Conservation (phyloP, 2,329 filamentous ascomycete genomes). For the Hawksworthiomyces lignivorus region DNA sequence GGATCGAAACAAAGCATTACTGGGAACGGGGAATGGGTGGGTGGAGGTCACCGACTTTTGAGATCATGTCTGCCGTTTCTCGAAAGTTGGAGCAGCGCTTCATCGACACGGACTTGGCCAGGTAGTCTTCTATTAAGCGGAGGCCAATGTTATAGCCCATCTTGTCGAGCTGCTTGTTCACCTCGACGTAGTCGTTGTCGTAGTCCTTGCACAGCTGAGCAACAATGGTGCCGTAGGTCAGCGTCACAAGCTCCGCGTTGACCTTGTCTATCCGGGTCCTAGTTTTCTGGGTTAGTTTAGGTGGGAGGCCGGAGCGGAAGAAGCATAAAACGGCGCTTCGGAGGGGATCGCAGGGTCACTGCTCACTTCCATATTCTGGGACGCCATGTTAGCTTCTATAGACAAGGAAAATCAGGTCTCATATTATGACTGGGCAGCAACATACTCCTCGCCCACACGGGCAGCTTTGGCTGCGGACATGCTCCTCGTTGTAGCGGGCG, state of each 20-base stretch:
- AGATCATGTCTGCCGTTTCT: constrained; percentile 94
- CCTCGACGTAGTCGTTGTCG: constrained; percentile 85
- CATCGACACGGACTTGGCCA: constrained; percentile 87
- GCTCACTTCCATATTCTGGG: constrained; percentile 85
- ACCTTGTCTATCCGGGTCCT: constrained; percentile 96
- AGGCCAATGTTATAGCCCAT: constrained; percentile 99
- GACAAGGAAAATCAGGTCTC: too few relatives aligned
- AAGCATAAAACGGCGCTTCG: too few relatives aligned
- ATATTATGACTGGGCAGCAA: too few relatives aligned
- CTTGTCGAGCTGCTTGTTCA: constrained; percentile 96
- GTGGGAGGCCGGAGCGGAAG: neutral
- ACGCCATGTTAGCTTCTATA: constrained; percentile 21
- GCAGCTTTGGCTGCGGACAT: constrained; percentile 56
- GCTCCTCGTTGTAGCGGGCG: neutral
- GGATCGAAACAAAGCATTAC: too few relatives aligned
- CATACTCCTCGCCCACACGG: constrained; percentile 55
- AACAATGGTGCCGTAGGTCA: constrained; percentile 97
- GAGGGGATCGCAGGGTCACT: too few relatives aligned
- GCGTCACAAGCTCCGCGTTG: constrained; percentile 91
- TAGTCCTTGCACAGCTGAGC: constrained; percentile 95
- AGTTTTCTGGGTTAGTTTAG: constrained; percentile 8
- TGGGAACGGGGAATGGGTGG: too few relatives aligned
- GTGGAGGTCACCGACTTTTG: constrained; percentile 53
- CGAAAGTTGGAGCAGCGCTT: constrained; percentile 86
- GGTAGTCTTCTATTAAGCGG: constrained; percentile 92